These are phyloP conservation scores for Ceratonia siliqua DNA, from an alignment of 306 rosid species.

Conservation along the genomic window DNA sequence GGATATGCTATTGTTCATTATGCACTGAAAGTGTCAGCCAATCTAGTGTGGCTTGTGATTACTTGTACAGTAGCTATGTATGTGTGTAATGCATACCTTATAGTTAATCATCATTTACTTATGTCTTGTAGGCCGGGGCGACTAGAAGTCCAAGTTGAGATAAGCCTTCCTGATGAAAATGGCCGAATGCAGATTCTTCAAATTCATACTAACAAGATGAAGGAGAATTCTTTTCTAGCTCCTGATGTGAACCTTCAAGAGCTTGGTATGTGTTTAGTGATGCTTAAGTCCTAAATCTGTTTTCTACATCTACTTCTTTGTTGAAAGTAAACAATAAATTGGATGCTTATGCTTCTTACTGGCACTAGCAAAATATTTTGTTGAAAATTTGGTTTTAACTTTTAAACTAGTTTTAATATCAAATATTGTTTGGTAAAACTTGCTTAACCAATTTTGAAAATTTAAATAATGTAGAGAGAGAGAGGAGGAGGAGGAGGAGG, in stretches of 20 bases:
- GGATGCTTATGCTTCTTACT: slow-evolving; percentile 2
- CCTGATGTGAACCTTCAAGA: slow-evolving; percentile 90
- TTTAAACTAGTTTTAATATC: not conserved
- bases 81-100: slow-evolving; percentile 26
- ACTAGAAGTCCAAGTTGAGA: slow-evolving; percentile 96
- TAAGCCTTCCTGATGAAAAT: slow-evolving; percentile 97
- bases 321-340: slow-evolving; percentile 18
- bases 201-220: slow-evolving; percentile 97
- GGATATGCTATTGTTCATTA: slow-evolving; percentile 17
- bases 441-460: not conserved
- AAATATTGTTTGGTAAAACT: slow-evolving; percentile 17
- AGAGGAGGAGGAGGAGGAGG: not conserved
- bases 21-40: slow-evolving; percentile 12
- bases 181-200: slow-evolving; percentile 97
- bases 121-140: slow-evolving; percentile 83
- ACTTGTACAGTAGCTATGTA: slow-evolving; percentile 31
- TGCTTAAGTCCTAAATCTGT: slow-evolving; percentile 26
- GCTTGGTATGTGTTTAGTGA: slow-evolving; percentile 69
- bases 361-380: slow-evolving; percentile 23
- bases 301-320: slow-evolving; percentile 22
- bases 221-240: slow-evolving; percentile 95
- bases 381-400: slow-evolving; percentile 11
- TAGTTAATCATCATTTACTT: slow-evolving; percentile 23
- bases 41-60: slow-evolving; percentile 24
- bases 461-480: not conserved